Conservation (phyloP, 352 stramenopile species). For the Phytopythium oedochilum region DNA sequence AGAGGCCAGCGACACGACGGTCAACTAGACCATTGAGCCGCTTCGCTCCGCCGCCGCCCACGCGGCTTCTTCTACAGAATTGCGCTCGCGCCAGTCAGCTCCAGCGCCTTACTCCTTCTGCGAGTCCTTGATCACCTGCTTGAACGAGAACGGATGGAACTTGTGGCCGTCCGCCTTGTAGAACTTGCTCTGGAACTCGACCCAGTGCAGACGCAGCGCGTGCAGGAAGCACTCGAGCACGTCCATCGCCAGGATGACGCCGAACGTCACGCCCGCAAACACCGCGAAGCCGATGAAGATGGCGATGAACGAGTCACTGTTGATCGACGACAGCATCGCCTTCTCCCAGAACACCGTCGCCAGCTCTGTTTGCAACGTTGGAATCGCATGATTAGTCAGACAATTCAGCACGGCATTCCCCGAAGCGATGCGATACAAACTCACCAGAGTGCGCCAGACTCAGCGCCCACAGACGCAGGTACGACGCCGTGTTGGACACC, state of each 20-base stretch:
- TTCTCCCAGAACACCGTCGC: slow-evolving; percentile 98
- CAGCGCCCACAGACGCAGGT: slow-evolving; percentile 99
- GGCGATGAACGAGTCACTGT: slow-evolving; percentile 95
- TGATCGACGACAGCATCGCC: slow-evolving; percentile 96
- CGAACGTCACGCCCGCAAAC: slow-evolving; percentile 95
- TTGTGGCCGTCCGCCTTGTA: slow-evolving; percentile 97
- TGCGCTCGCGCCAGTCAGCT: not conserved
- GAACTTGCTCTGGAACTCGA: slow-evolving; percentile 99
- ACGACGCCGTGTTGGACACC: slow-evolving; percentile 99
- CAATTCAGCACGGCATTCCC: not conserved
- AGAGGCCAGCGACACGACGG: too few relatives aligned
- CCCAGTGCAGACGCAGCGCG: slow-evolving; percentile 98
- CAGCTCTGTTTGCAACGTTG: slow-evolving; percentile 49
- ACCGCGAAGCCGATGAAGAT: slow-evolving; percentile 94
- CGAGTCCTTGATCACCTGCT: slow-evolving; percentile 72
- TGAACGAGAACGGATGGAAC: slow-evolving; percentile 96
- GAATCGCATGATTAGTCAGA: slow-evolving; percentile 29
- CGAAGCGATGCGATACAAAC: not conserved
- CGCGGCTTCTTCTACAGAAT: not conserved
- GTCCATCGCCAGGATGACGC: slow-evolving; percentile 98
- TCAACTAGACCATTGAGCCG: too few relatives aligned
- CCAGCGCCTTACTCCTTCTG: slow-evolving; percentile 28
- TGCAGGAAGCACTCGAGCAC: slow-evolving; percentile 99
- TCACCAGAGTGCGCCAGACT: slow-evolving; percentile 95
- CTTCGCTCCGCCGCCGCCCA: too few relatives aligned